Base-by-base conservation (phyloP, 306 rosid species). In the Notholithocarpus densiflorus region DNA sequence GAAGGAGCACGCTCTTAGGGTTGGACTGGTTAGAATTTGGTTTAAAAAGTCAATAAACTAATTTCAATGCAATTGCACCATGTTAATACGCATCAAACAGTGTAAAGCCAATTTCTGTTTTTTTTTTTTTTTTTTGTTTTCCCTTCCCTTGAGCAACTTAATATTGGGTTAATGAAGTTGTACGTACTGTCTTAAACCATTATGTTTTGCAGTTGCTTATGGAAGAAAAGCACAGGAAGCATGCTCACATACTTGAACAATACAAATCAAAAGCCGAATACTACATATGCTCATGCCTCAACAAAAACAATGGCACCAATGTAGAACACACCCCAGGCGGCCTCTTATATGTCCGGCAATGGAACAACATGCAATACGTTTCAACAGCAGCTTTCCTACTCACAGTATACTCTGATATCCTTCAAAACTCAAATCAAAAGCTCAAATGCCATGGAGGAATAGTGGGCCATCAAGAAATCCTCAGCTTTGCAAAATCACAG, bases 351-450 rank as follows among this genome's bases (percentile, higher is more conserved):
- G 20, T 91, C 62, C 76, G 99, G 40, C 94, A 91, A 37, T 96
- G 99, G 99, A 96, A 96, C 89, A 96, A 96, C 90, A 93, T 96
- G 98, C 99, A 96, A 72, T 92, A 96, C 55, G 98, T 96, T 70
- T 87, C 99, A 53, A 89, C 98, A 6, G 94, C 99, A 12, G 40
- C 99, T 2, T 96, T 96, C 70, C 83, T 96, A 4, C 97, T 96
- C 65, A 87, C 96, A 27, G 13, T 86, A 13, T 93, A 90, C 79
- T 88, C 99, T 1, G 96, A 96, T 18, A 84, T 79, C 76, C 98
- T 96, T 57, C 64, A 75, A 61, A 72, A 5, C 73, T 83, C 94
- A 56, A 85, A 88, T 53, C 88, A 82, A 64, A 82, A 59, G 51
- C 90, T 95, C 20, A 78, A n/a, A 21, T 96, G 99, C 89, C 77